Evolutionary conservation across 2,329 filamentous ascomycete species (phyloP), one percentile per base, ranked within the genome.

Genomic region (Chaetomium strumarium): DNA sequence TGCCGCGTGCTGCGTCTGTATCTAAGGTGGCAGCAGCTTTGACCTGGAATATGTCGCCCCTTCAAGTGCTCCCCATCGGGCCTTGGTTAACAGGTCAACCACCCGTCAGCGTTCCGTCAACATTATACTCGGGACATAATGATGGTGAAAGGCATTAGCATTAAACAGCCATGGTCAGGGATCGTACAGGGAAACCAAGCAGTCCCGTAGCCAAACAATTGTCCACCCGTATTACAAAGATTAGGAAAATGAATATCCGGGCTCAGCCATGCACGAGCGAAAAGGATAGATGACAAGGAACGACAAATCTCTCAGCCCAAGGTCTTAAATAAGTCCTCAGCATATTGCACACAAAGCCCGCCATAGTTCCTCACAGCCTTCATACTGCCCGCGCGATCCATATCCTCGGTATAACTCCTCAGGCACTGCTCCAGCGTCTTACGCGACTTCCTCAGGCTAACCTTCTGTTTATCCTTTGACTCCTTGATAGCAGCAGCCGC

Each of bases 241-340:
- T 36, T 20, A 38, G 14, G 13, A 38, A 36, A 48, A 39, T 33
- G 40, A 20, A 41, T 14, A 46, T 9, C 19, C 36, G 20, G n/a
- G n/a, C n/a, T 43, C n/a, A 11, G 3, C 29, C 10, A 17, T 31
- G 31, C 31, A 33, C 20, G 17, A 17, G 11, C 40, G 13, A 3
- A n/a, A 37, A 14, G 5, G 14, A 37, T 13, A 8, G 11, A 36
- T 13, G 12, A 14, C 2, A n/a, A 5, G 24, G 10, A 17, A 31
- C 5, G 24, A 42, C 16, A 13, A 8, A 16, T 16, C 30, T 1
- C 31, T 54, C 41, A 51, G 33, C 53, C 49, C 41, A 55, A 34
- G 17, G 52, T 59, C 52, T 55, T 61, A 37, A 61, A 56, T 42
- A 62, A 30, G 40, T 58, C 53, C 37, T 51, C 55, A 16, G 59